Evolutionary conservation across 176 grass and related monocot genomes (phyloP), one percentile per base, ranked within the genome.

Genomic region (Cymbopogon citratus): DNA sequence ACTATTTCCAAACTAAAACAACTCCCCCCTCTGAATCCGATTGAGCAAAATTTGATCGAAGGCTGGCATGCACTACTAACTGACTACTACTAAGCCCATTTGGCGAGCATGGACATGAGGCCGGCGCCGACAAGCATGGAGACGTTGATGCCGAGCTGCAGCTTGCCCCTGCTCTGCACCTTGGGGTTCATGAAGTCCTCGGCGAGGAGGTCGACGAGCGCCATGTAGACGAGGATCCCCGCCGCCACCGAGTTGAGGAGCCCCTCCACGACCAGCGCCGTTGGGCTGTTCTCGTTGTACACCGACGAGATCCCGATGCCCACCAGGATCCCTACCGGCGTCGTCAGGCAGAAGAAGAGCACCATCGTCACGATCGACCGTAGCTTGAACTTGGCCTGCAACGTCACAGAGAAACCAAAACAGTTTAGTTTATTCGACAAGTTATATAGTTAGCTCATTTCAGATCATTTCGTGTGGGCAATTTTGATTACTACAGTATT

Each of bases 191-290:
- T 93, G 62, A 97, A 97, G 69, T 93, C 94, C 73, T 87, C 83
- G 1, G 91, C 91, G 1, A 93, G 90, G 39, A 97, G 91, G 80
- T 92, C 90, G 0, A 96, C 85, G 6, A 96, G 90, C 12, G 90
- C 82, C 87, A 92, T 96, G 80, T 96, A 97, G 3, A 97, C 10
- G 0, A 97, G 73, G 83, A 93, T 97, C 39, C 91, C 94, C 0
- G 86, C 80, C 2, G 88, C 84, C 3, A 76, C 91, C 11, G 94
- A 87, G 74, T 97, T 86, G 69, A 97, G 84, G 10, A 87, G 1
- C 1, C 91, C 31, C 77, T 97, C 86, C 1, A 93, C 88, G 9
- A 91, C 21, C 5, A 97, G 85, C 5, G 88, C 84, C 5, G 83
- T 91, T 0, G 81, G 94, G 52, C 94, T 91, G 26, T 71, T 89